Evolutionary conservation across 768 basidiomycete species (phyloP).

Genomic region (Serendipita vermifera): DNA sequence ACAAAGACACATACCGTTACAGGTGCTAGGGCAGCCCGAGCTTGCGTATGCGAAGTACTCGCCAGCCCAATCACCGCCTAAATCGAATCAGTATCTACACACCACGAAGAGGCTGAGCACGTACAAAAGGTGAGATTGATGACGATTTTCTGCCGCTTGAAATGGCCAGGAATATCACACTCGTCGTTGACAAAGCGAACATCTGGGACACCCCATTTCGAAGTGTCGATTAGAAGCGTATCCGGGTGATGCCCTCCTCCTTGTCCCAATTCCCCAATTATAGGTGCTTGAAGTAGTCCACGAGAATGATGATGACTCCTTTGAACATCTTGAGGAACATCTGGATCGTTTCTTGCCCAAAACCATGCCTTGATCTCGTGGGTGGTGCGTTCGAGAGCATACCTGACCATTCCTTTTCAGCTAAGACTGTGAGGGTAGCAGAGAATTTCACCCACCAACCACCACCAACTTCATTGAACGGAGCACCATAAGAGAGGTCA

Average conservation of each 20-base stretch:
- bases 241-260: not conserved
- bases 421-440: not conserved
- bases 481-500: slow-evolving; percentile 11
- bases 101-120: slow-evolving; percentile 1
- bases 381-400: slow-evolving; percentile 15
- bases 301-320: slow-evolving; percentile 8
- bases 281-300: not conserved
- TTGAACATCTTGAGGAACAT: slow-evolving; percentile 23
- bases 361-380: slow-evolving; percentile 18
- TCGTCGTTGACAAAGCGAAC: slow-evolving; percentile 20
- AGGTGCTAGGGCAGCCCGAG: slow-evolving; percentile 15
- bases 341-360: slow-evolving; percentile 22
- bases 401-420: not conserved
- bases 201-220: slow-evolving; percentile 10
- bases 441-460: slow-evolving; percentile 19
- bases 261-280: not conserved
- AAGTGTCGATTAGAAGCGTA: not conserved
- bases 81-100: slow-evolving; percentile 9
- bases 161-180: slow-evolving; percentile 24
- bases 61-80: slow-evolving; percentile 44
- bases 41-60: slow-evolving; percentile 22
- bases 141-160: slow-evolving; percentile 15
- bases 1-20: slow-evolving; percentile 10
- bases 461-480: slow-evolving; percentile 14
- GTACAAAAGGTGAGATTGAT: slow-evolving; percentile 18